phyloP scores from a whole-genome alignment of 768 basidiomycete genomes.

The Suillus placidus region DNA sequence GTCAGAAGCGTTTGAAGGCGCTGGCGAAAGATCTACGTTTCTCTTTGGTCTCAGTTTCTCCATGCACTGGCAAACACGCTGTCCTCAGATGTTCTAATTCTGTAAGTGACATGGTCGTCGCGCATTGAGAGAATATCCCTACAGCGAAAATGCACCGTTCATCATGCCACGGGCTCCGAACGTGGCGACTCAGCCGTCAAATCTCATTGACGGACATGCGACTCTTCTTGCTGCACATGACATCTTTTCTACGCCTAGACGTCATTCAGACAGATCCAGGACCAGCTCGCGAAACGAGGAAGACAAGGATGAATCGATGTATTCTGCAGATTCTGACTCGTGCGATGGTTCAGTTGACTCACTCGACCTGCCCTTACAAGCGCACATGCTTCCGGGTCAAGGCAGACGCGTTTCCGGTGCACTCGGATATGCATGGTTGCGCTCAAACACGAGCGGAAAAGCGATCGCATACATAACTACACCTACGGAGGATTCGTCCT shows the following conservation, averaged over 20 bases:
- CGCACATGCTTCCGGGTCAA: constrained; percentile 1
- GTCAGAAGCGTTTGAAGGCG: too few species aligned
- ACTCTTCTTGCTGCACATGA: neutral
- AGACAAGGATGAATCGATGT: neutral
- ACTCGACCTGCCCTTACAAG: constrained; percentile 10
- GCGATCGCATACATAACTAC: constrained; percentile 77
- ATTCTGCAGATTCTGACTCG: neutral
- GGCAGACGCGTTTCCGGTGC: constrained; percentile 41
- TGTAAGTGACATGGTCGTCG: neutral
- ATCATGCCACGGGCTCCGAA: constrained; percentile 1
- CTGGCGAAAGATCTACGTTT: neutral
- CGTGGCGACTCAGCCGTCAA: neutral
- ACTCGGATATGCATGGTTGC: constrained; percentile 80
- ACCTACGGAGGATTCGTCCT: constrained; percentile 66
- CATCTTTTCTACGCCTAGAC: neutral
- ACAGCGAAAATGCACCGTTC: constrained; percentile 1
- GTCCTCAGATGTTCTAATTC: neutral
- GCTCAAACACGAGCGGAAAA: constrained; percentile 51
- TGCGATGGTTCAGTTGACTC: neutral
- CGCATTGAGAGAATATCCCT: neutral
- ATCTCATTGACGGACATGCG: neutral
- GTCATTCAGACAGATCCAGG: too few species aligned
- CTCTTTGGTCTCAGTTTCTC: constrained; percentile 1
- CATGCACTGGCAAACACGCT: neutral
- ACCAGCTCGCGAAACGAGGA: neutral